These are phyloP conservation scores for Closterium sp. DNA, from an alignment of 139 green algal genomes.

Conservation along the genomic window DNA sequence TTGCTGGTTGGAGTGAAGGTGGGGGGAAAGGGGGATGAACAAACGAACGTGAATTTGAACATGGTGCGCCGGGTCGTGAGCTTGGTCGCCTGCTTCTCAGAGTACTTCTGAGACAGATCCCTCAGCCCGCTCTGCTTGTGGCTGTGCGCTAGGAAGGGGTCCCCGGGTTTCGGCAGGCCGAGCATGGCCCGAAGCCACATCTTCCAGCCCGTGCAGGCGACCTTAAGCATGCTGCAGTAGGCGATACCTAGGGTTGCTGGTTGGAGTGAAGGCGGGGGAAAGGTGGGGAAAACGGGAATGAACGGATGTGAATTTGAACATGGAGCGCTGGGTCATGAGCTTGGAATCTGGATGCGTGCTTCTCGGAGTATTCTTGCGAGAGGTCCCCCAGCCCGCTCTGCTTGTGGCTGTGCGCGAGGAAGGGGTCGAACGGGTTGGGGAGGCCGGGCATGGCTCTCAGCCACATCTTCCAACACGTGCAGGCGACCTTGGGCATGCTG, in stretches of 20 bases:
- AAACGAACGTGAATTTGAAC: not conserved
- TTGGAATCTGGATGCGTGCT: not conserved
- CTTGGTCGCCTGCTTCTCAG: not conserved
- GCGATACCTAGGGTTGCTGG: not conserved
- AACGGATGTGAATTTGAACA: not conserved
- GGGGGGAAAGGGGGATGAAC: not conserved
- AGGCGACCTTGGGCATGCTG: not conserved
- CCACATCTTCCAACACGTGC: not conserved
- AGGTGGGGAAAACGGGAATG: too few species aligned
- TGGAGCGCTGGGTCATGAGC: not conserved
- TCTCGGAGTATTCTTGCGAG: not conserved
- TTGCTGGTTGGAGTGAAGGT: too few species aligned
- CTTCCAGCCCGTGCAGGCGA: conserved; percentile 2
- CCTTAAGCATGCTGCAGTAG: not conserved
- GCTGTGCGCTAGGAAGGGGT: not conserved
- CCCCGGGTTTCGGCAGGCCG: not conserved
- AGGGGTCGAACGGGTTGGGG: not conserved
- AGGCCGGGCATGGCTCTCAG: not conserved
- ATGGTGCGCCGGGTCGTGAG: not conserved
- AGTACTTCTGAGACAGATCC: not conserved
- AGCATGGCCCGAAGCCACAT: conserved; percentile 6
- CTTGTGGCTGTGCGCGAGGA: not conserved
- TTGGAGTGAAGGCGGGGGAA: not conserved
- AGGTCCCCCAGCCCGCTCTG: not conserved
- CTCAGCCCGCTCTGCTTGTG: not conserved